Evolutionary conservation across 1,284 basidiomycete genomes (phyloP), one percentile per base, ranked within the genome.

Genomic region (Pseudozyma flocculosa): DNA sequence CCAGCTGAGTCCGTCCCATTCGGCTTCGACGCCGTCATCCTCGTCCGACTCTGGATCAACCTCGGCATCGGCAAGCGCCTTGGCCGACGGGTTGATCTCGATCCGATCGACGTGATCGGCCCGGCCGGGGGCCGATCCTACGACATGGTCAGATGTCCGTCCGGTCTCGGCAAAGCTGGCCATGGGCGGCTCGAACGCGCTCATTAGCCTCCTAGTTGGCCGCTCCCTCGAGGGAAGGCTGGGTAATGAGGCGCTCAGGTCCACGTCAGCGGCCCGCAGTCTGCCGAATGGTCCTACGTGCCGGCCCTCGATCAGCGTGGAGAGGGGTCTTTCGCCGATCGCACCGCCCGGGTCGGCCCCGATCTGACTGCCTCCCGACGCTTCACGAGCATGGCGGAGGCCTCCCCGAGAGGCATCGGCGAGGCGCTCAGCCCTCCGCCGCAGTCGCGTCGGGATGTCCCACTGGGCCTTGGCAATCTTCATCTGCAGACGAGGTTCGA

Each of bases 381-480:
- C 18, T 17, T 18, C 24, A 2, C n/a, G 14, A 34, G 15, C 32
- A 17, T 34, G 32, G 7, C 15, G 32, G 32, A 34, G 14, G 7
- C 7, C 32, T 5, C 38, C 18, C 15, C 18, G 13, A 8, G 55
- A 50, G 10, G 49, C 43, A 15, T 45, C 41, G n/a, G 58, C 36
- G 5, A 60, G 52, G 13, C 57, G 51, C 40, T 60, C 57, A 17
- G 59, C 57, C 23, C 62, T 54, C 18, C 70, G 48, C 39, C 61
- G 56, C 11, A 74, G 50, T 4, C 72, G 43, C 2, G 54, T 37
- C 14, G 72, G 72, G 29, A 72, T 43, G 21, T 70, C 61, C 72
- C 72, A 74, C 21, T 68, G 60, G 14, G 61, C 72, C 40, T 61
- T 66, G 29, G 60, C 62, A 26, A 74, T 74, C 58, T 72, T 72